phyloP scores from a whole-genome alignment of 2,329 filamentous ascomycete genomes.

The Microdochium trichocladiopsis region DNA sequence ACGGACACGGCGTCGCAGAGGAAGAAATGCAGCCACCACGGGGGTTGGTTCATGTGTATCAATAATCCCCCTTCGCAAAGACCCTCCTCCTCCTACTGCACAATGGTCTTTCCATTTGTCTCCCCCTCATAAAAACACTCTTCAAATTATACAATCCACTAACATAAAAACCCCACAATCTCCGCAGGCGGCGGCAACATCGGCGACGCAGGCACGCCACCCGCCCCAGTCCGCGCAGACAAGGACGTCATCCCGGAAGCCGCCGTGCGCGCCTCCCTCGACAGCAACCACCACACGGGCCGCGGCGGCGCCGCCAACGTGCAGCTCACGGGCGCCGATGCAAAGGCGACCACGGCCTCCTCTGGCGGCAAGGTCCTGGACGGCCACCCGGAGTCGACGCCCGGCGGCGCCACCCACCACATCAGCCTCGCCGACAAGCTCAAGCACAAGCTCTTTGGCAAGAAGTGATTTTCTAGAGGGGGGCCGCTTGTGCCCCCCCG shows the following conservation, averaged over 20 bases:
- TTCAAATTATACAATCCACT: no score
- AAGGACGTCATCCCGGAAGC: constrained; percentile 44
- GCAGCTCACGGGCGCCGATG: constrained; percentile 22
- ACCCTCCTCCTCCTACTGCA: no score
- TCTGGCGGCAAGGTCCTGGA: constrained; percentile 12
- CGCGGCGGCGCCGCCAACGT: constrained; percentile 55
- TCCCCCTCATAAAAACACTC: no score
- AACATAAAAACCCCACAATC: no score
- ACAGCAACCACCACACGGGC: constrained; percentile 47
- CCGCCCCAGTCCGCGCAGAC: constrained; percentile 35
- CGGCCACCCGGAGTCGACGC: constrained; percentile 17
- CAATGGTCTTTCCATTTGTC: no score
- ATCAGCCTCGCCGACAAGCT: constrained; percentile 47
- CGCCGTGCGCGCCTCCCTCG: constrained; percentile 40
- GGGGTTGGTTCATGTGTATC: not conserved
- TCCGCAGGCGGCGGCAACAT: constrained; percentile 53
- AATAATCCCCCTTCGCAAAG: no score
- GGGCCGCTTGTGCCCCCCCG: no score
- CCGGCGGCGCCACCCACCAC: constrained; percentile 12
- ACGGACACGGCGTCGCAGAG: not conserved
- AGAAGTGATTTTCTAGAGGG: constrained; percentile 33
- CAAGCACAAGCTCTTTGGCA: constrained; percentile 47
- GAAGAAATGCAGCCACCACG: not conserved
- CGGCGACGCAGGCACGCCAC: constrained; percentile 34
- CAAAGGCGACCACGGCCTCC: constrained; percentile 2